Conservation (phyloP, 2,329 filamentous ascomycete species). For the Aspergillus sp. region DNA sequence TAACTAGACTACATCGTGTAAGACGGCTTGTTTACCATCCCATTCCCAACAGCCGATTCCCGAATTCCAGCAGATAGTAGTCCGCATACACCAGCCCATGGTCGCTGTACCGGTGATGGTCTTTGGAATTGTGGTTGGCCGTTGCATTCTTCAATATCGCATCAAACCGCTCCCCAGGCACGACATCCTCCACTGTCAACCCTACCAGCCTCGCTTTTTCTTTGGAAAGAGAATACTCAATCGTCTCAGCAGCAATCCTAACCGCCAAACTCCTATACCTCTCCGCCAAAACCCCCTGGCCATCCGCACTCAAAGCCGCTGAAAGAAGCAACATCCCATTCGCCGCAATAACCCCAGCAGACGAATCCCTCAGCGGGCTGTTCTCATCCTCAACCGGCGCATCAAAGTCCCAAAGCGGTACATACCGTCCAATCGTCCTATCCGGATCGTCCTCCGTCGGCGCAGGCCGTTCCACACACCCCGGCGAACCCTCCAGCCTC, state of each 20-base stretch:
- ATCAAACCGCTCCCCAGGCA: conserved; percentile 21
- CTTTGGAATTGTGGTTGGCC: conserved; percentile 37
- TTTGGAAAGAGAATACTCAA: not conserved
- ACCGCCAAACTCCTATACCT: not conserved
- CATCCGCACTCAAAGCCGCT: conserved; percentile 9
- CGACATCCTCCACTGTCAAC: not conserved
- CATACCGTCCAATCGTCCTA: conserved; percentile 10
- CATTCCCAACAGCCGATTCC: conserved; percentile 40
- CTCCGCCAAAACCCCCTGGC: not conserved
- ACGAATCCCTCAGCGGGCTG: conserved; percentile 37
- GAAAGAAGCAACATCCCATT: conserved; percentile 39
- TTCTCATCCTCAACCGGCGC: conserved; percentile 15
- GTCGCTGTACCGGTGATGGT: conserved; percentile 35
- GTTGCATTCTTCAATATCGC: conserved; percentile 41
- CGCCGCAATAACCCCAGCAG: conserved; percentile 44
- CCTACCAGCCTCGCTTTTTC: not conserved
- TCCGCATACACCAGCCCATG: conserved; percentile 47
- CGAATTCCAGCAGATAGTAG: conserved; percentile 45
- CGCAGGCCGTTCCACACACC: not conserved
- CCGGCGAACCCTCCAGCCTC: conserved; percentile 10
- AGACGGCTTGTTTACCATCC: not conserved
- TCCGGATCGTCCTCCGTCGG: not conserved
- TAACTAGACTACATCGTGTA: no score
- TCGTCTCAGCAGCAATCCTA: not conserved
- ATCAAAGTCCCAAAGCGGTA: conserved; percentile 28